Conservation (phyloP, 306 rosid genomes). For the Alnus rubra region DNA sequence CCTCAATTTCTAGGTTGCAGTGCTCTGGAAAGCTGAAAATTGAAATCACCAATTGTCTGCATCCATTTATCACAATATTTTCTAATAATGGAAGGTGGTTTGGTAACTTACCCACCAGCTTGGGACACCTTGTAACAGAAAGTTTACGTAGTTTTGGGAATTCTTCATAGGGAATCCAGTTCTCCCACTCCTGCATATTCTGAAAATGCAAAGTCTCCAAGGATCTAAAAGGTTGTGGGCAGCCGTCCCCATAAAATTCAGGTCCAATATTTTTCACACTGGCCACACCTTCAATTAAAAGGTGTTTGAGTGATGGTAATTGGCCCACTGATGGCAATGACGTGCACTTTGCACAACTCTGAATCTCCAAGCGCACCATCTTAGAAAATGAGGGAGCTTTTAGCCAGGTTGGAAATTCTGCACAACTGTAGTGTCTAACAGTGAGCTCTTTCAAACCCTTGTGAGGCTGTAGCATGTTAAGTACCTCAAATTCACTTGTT, state of each 20-base stretch:
- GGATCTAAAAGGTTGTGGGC: background rate
- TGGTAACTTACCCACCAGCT: background rate
- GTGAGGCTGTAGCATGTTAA: background rate
- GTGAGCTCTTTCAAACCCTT: background rate
- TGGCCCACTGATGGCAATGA: background rate
- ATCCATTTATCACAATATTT: no score
- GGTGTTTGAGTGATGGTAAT: background rate
- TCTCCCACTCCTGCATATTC: background rate
- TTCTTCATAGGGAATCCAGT: background rate
- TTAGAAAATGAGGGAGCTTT: background rate
- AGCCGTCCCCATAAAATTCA: conserved; percentile 3
- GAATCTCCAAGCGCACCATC: background rate
- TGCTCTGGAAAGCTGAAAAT: no score
- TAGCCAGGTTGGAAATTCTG: background rate
- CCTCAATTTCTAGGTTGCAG: no score
- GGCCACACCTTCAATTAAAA: background rate
- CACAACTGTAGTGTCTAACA: background rate
- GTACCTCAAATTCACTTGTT: background rate
- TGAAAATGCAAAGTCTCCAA: background rate
- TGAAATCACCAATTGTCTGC: no score
- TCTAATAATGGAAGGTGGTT: background rate
- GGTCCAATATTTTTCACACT: background rate
- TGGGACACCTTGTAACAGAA: background rate
- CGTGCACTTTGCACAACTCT: background rate
- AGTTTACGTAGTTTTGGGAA: background rate